A percentile compares a stretch with the other conserved stretches of the same genome.
These are phyloP conservation scores for Chenopodium suecicum DNA, from an alignment of 148 eudicot species.

Conservation along the genomic window DNA sequence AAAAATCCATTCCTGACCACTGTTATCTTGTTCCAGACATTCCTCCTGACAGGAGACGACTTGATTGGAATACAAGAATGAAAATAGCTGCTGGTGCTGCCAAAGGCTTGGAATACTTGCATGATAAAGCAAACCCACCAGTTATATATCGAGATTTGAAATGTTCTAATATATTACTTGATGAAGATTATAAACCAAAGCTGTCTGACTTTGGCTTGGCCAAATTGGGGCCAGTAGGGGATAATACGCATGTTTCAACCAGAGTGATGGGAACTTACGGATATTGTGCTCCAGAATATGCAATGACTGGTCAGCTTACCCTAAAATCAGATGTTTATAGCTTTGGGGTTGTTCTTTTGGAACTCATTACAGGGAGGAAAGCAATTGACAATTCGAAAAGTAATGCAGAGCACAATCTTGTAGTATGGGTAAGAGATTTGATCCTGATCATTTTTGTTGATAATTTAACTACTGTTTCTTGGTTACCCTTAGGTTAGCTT, in stretches of 20 bases:
- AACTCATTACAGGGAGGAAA: slow-evolving; percentile 72
- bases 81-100: slow-evolving; percentile 93
- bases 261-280: slow-evolving; percentile 90
- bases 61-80: slow-evolving; percentile 86
- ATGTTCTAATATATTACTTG: slow-evolving; percentile 78
- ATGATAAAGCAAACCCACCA: slow-evolving; percentile 71
- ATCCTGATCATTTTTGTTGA: not conserved
- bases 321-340: slow-evolving; percentile 82
- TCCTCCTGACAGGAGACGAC: slow-evolving; percentile 33
- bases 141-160: slow-evolving; percentile 85
- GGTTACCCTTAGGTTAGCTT: not conserved
- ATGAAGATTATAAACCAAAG: slow-evolving; percentile 63
- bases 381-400: slow-evolving; percentile 49
- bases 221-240: slow-evolving; percentile 82
- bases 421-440: slow-evolving; percentile 62
- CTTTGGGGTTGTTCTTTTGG: slow-evolving; percentile 82
- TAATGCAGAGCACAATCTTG: slow-evolving; percentile 58
- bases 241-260: slow-evolving; percentile 75
- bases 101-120: slow-evolving; percentile 75
- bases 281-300: slow-evolving; percentile 84
- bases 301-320: slow-evolving; percentile 85
- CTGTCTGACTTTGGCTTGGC: slow-evolving; percentile 86
- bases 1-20: not conserved
- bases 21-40: slow-evolving; percentile 30
- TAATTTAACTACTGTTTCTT: not conserved